Percentiles rank a stretch among this genome's conserved stretches.
phyloP scores from a whole-genome alignment of 495 filamentous ascomycete species.

The Hyphodiscus hymeniophilus region DNA sequence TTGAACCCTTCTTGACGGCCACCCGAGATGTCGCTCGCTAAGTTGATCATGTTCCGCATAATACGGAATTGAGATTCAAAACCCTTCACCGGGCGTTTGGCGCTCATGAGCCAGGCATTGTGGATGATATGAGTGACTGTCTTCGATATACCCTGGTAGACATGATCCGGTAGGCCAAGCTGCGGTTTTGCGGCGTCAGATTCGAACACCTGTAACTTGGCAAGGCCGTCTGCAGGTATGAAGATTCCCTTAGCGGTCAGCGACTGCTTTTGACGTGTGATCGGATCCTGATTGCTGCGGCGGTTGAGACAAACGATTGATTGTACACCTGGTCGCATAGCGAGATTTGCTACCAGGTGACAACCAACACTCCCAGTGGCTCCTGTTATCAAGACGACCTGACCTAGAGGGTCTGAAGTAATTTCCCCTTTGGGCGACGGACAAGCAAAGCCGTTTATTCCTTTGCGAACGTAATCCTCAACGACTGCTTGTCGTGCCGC shows the following conservation, averaged over 20 bases:
- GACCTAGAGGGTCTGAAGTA: not conserved
- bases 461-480: slow-evolving; percentile 26
- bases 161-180: slow-evolving; percentile 35
- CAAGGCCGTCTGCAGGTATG: slow-evolving; percentile 17
- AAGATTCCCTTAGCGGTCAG: slow-evolving; percentile 28
- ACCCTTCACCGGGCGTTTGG: slow-evolving; percentile 29
- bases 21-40: slow-evolving; percentile 30
- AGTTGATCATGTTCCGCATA: slow-evolving; percentile 38
- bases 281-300: slow-evolving; percentile 14
- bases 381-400: slow-evolving; percentile 41
- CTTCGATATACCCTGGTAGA: slow-evolving; percentile 31
- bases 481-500: slow-evolving; percentile 24
- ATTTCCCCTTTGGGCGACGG: too few relatives aligned
- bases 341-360: slow-evolving; percentile 35
- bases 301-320: slow-evolving; percentile 44
- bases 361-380: slow-evolving; percentile 43
- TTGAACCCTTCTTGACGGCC: slow-evolving; percentile 16
- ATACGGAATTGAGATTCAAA: slow-evolving; percentile 43
- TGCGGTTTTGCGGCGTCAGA: slow-evolving; percentile 34
- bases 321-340: slow-evolving; percentile 26
- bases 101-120: slow-evolving; percentile 53
- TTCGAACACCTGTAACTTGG: slow-evolving; percentile 38
- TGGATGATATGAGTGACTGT: slow-evolving; percentile 48
- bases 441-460: slow-evolving; percentile 18
- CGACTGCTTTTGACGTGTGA: slow-evolving; percentile 31